Evolutionary conservation across 495 filamentous ascomycete species (phyloP), one percentile per base, ranked within the genome.

Genomic region (Halenospora varia): DNA sequence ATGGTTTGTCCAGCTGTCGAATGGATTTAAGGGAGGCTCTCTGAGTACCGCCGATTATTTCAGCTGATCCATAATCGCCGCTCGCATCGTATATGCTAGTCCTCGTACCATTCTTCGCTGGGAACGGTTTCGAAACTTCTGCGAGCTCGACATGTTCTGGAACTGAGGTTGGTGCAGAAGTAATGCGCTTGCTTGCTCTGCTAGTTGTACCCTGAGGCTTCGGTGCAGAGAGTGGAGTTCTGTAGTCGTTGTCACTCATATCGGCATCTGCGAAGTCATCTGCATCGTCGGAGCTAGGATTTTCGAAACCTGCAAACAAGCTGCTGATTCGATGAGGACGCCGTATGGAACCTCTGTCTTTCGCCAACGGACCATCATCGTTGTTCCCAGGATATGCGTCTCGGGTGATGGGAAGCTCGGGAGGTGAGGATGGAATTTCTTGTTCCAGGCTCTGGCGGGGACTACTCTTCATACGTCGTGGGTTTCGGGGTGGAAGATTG

Each of bases 311-410:
- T 19, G 89, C 89, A 66, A 94, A 93, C n/a, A 96, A 74, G 67
- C 88, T 92, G 64, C 87, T 91, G 25, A 88, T 85, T 57, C 88
- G 77, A 59, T 85, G 82, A 1, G 88, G 89, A 35, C 88, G 78
- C 56, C 86, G 81, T 53, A 89, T 75, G 18, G 79, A 77, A 13
- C 81, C 78, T 35, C 72, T 77, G 51, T 85, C 78, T 47, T 72
- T 76, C 3, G 82, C 82, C 55, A 92, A 67, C 1, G 89, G 88
- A 0, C 87, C 89, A 61, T 92, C 87, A 63, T 93, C 89, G 63
- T 92, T 91, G 59, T 90, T 91, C 0, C 89, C 90, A 2, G 88
- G 86, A 66, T 92, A 92, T 6, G 80, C 77, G 62, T 92, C 83
- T 29, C 79, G 73, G 3, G 78, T 79, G 25, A 64, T 65, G 6